Base-by-base conservation (phyloP, 306 rosid genomes). In the Cyamopsis tetragonoloba region DNA sequence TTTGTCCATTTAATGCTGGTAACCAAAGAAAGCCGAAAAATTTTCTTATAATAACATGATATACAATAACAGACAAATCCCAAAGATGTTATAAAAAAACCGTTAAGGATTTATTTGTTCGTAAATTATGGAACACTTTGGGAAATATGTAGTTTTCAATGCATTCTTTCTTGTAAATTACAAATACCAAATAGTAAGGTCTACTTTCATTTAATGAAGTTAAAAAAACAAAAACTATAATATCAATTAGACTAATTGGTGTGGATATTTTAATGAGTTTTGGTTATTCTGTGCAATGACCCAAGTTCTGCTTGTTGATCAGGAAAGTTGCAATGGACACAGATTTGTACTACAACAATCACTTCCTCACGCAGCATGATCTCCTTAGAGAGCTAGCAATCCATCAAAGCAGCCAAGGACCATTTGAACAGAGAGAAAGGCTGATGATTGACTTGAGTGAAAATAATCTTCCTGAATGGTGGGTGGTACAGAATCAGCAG, bases 351-450 rank as follows among this genome's bases (percentile, higher is more conserved):
- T 83, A 81, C 75, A 76, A 31, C 17, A 81, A 83, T 46, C 82
- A 85, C 76, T 85, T 78, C n/a, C 67, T 81, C 20, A 68, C 46
- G 23, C 88, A 75, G 53, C 86, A 85, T 74, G 85, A 78, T 70
- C 76, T 85, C 61, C 82, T 81, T 18, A 87, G 89, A 72, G 96
- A 87, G 32, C 71, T 85, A 11, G 88, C 91, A 3, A 82, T 81
- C 43, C 56, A 44, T 19, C 65, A 73, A 50, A 62, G 70, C 66
- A 67, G 50, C 22, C 54, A 47, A 56, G 81, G 58, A 10, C 59
- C 84, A 1, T 24, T 68, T 30, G 58, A 65, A 59, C 63, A 69
- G 23, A 76, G 89, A 70, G 54, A 47, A 46, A 83, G 88, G 47
- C 42, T 86, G 60, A 66, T 77, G 68, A 59, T 89, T 10, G 77